These are phyloP conservation scores for Metschnikowia cubensis DNA, from an alignment of 805 yeast genomes.

Conservation along the genomic window DNA sequence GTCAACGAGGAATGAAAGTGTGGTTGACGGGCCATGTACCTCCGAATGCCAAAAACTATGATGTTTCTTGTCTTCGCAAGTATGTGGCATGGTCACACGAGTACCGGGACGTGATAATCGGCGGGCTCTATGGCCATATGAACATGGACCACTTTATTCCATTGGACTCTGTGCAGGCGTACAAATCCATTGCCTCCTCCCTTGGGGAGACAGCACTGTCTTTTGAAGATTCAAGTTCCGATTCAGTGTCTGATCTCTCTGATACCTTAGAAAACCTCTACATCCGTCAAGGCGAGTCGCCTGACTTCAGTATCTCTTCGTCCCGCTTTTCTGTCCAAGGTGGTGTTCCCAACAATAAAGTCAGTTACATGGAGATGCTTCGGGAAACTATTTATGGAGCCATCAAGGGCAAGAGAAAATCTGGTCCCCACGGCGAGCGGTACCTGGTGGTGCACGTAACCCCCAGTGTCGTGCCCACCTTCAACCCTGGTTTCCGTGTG, in stretches of 20 bases:
- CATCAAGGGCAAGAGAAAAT: slow-evolving; percentile 42
- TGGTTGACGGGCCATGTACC: slow-evolving; percentile 91
- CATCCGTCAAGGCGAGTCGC: slow-evolving; percentile 5
- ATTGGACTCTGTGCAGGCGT: slow-evolving; percentile 65
- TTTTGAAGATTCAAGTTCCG: not conserved
- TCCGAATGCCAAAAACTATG: slow-evolving; percentile 74
- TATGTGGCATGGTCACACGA: slow-evolving; percentile 80
- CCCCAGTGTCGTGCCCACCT: slow-evolving; percentile 79
- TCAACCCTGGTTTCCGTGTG: slow-evolving; percentile 75
- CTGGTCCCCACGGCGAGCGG: slow-evolving; percentile 47
- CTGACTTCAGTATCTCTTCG: not conserved
- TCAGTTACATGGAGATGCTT: slow-evolving; percentile 53
- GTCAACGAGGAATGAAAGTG: slow-evolving; percentile 72
- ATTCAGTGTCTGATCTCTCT: slow-evolving; percentile 18
- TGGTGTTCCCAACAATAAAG: slow-evolving; percentile 68
- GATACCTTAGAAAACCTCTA: slow-evolving; percentile 12
- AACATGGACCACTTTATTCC: slow-evolving; percentile 84
- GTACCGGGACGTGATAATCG: slow-evolving; percentile 77
- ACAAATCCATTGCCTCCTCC: slow-evolving; percentile 41
- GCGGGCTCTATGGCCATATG: slow-evolving; percentile 87
- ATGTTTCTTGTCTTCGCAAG: slow-evolving; percentile 67
- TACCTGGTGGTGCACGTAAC: slow-evolving; percentile 68
- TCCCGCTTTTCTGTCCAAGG: slow-evolving; percentile 35
- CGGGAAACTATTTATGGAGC: slow-evolving; percentile 51
- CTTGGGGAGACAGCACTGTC: not conserved